Conservation (phyloP, 1,284 basidiomycete genomes). For the Rhodofomes roseus region DNA sequence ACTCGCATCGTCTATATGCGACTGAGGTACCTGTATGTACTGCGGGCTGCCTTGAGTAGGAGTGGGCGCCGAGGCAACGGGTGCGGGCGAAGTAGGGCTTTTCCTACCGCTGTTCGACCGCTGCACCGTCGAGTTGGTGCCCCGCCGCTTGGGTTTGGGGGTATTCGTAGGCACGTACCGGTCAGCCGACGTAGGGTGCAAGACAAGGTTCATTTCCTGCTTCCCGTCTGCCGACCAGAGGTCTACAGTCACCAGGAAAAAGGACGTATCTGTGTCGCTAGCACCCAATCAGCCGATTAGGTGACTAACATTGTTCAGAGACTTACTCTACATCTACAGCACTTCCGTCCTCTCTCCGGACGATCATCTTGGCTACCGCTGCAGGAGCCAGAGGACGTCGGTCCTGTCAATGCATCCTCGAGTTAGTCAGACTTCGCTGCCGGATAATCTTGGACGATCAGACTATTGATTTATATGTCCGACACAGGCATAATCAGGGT, state of each 20-base stretch:
- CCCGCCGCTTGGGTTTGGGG: constrained; percentile 46
- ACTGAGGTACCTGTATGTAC: constrained; percentile 24
- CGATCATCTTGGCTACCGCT: constrained; percentile 79
- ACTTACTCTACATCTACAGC: constrained; percentile 77
- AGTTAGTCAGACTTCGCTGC: constrained; percentile 6
- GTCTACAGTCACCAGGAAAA: constrained; percentile 86
- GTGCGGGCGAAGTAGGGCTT: constrained; percentile 10
- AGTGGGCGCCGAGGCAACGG: constrained; percentile 12
- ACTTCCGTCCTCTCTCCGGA: constrained; percentile 62
- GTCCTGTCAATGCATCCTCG: constrained; percentile 50
- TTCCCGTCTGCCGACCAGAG: constrained; percentile 81
- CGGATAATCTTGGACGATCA: neutral
- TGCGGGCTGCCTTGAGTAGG: constrained; percentile 14
- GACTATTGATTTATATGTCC: neutral
- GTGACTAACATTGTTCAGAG: constrained; percentile 4
- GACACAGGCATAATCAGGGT: neutral
- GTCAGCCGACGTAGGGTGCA: constrained; percentile 77
- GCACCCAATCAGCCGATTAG: constrained; percentile 8
- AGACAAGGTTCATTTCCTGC: constrained; percentile 81
- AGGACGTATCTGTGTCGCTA: constrained; percentile 82
- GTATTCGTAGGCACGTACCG: constrained; percentile 58
- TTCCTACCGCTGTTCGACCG: constrained; percentile 23
- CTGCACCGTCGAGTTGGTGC: constrained; percentile 24
- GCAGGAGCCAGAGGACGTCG: constrained; percentile 87
- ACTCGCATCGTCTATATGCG: neutral